Evolutionary conservation across 768 basidiomycete genomes (phyloP), one percentile per base, ranked within the genome.

Genomic region (Mycena crocata): DNA sequence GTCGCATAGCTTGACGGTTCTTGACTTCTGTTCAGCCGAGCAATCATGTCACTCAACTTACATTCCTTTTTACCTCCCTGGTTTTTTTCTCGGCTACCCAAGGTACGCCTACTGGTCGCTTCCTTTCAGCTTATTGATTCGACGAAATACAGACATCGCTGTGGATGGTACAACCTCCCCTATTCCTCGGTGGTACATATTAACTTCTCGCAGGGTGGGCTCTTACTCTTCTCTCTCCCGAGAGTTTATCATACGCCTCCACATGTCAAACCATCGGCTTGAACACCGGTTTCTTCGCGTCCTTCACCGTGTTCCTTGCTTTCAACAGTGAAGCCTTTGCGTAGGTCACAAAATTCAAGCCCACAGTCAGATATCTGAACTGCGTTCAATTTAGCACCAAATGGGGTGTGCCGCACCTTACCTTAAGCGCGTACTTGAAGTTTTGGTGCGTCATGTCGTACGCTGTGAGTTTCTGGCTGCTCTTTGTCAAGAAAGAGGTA

Each of bases 201-300:
- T 66, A 30, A 59, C 45, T 51, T 42, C n/a, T 6, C 46, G 39
- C 65, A 91, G 90, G 90, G 32, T 93, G 92, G 92, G 93, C 90
- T 23, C 84, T 93, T 59, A 95, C 93, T 5, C 85, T 90, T 35
- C 88, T 99, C 50, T 99, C 97, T 2, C 90, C 94, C 66, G 95
- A 95, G 69, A 96, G 96, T 74, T 80, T 99, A 39, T 95, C 96
- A 21, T 99, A 96, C 74, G 98, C 98, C 4, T 98, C 96, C 21
- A 99, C 96, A 9, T 98, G 97, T 63, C 98, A 99, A 78, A 99
- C 98, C 1, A 94, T 99, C 66, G 98, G 98, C 15, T 84, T 99
- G 28, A 98, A 97, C 72, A 93, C 94, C 1, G 98, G 98, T 7
- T 98, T 91, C 78, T 96, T 99, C 74, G 87, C 96, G 32, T 96